phyloP scores from a whole-genome alignment of 495 filamentous ascomycete species.

The Lepidopterella palustris region DNA sequence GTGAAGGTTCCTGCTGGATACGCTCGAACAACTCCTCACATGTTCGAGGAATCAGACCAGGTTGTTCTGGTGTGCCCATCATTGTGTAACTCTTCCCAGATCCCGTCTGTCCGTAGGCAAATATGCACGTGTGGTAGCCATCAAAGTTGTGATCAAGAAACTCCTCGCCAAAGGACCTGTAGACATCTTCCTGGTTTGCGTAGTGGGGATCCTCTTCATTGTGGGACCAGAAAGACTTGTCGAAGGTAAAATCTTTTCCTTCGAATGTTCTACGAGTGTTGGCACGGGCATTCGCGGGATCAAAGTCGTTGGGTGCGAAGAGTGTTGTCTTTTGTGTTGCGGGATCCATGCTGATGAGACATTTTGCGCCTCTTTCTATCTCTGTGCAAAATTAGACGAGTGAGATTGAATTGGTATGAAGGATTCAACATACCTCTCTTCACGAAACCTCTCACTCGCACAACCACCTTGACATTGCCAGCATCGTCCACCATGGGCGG shows the following conservation, averaged over 20 bases:
- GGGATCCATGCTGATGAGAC: slow-evolving; percentile 87
- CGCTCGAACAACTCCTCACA: slow-evolving; percentile 94
- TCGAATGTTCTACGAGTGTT: slow-evolving; percentile 72
- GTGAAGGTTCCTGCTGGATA: slow-evolving; percentile 74
- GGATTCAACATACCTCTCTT: slow-evolving; percentile 60
- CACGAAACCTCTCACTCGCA: slow-evolving; percentile 83
- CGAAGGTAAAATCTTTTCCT: slow-evolving; percentile 89
- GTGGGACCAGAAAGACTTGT: slow-evolving; percentile 97
- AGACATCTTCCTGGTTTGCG: slow-evolving; percentile 85
- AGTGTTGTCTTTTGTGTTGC: slow-evolving; percentile 73
- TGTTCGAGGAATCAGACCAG: slow-evolving; percentile 92
- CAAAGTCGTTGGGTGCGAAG: slow-evolving; percentile 57
- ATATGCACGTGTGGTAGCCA: slow-evolving; percentile 98
- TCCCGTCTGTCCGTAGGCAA: slow-evolving; percentile 96
- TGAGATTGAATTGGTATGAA: neutral
- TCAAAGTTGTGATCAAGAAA: slow-evolving; percentile 99
- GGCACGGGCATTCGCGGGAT: slow-evolving; percentile 54
- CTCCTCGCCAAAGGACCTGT: slow-evolving; percentile 89
- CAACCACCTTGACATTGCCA: slow-evolving; percentile 90
- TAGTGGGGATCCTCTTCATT: slow-evolving; percentile 66
- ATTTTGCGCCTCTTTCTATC: slow-evolving; percentile 68
- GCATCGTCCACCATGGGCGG: slow-evolving; percentile 39
- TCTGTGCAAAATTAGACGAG: slow-evolving; percentile 46
- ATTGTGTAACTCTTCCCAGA: slow-evolving; percentile 98
- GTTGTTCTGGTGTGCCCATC: slow-evolving; percentile 89